phyloP scores from a whole-genome alignment of 1,284 basidiomycete genomes.

The Vanrija sp. region DNA sequence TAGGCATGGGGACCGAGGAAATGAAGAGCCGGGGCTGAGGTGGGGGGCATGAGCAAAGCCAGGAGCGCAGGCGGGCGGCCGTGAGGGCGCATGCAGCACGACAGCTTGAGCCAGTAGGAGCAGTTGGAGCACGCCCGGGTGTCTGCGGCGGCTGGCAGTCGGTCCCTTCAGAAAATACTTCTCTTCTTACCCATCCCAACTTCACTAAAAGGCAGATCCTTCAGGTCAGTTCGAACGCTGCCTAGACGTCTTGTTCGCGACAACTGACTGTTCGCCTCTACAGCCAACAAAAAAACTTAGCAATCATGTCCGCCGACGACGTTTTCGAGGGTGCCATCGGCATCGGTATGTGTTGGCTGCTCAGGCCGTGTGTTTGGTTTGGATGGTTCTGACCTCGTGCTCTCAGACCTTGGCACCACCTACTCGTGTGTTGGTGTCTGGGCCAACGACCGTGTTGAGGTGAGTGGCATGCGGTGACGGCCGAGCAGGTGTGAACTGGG shows the following conservation, averaged over 20 bases:
- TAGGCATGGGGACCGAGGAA: too few species aligned
- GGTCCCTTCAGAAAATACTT: too few species aligned
- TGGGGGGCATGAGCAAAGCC: too few species aligned
- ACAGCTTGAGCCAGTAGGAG: too few species aligned
- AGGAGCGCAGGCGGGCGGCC: too few species aligned
- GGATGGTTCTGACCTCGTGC: not conserved
- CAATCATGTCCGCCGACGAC: slow-evolving; percentile 80
- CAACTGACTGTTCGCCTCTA: not conserved
- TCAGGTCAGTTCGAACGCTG: slow-evolving; percentile 10
- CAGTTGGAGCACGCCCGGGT: too few species aligned
- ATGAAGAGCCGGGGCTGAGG: too few species aligned
- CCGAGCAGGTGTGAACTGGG: not conserved
- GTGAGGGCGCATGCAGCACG: too few species aligned
- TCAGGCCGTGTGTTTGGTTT: too few species aligned
- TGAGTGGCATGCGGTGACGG: slow-evolving; percentile 58
- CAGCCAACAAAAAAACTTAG: slow-evolving; percentile 20
- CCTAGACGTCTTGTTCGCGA: not conserved
- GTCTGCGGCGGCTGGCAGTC: too few species aligned
- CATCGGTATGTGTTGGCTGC: slow-evolving; percentile 56
- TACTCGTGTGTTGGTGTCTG: slow-evolving; percentile 86
- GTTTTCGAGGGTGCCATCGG: slow-evolving; percentile 93
- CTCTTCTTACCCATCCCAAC: not conserved
- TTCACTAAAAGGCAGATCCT: slow-evolving; percentile 20
- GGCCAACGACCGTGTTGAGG: slow-evolving; percentile 98
- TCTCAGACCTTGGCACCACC: slow-evolving; percentile 57